These are phyloP conservation scores for Actinomortierella ambigua DNA, from an alignment of 371 early-diverging fungal genomes.

Conservation along the genomic window DNA sequence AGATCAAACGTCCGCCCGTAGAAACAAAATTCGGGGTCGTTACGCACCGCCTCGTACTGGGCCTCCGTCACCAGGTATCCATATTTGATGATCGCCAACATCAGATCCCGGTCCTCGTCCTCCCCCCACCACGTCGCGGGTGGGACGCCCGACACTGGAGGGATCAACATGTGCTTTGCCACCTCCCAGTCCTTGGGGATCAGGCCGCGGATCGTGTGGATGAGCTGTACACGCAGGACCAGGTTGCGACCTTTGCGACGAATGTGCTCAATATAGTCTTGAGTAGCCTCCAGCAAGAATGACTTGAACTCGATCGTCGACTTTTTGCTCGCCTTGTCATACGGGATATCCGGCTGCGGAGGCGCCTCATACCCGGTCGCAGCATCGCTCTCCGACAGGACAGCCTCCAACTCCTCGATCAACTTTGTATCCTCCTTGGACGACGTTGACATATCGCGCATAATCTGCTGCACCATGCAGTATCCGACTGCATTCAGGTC, in stretches of 20 bases:
- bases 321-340: slow-evolving; percentile 61
- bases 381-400: slow-evolving; percentile 42
- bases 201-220: slow-evolving; percentile 73
- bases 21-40: slow-evolving; percentile 75
- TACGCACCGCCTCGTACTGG: slow-evolving; percentile 69
- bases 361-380: slow-evolving; percentile 45
- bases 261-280: slow-evolving; percentile 76
- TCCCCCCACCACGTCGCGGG: slow-evolving; percentile 86
- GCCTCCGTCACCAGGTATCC: slow-evolving; percentile 69
- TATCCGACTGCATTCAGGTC: slow-evolving; percentile 59
- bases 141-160: slow-evolving; percentile 51
- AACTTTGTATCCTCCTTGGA: slow-evolving; percentile 32
- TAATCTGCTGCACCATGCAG: slow-evolving; percentile 37
- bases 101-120: slow-evolving; percentile 80
- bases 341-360: slow-evolving; percentile 57
- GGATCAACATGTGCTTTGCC: slow-evolving; percentile 61
- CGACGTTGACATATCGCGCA: slow-evolving; percentile 17
- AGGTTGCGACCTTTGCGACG: slow-evolving; percentile 74
- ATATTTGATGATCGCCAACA: slow-evolving; percentile 80
- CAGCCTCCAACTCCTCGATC: slow-evolving; percentile 35
- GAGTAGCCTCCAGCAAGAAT: slow-evolving; percentile 71
- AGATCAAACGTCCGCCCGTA: slow-evolving; percentile 60
- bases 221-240: slow-evolving; percentile 75
- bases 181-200: slow-evolving; percentile 61
- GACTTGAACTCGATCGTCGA: slow-evolving; percentile 66